phyloP scores from a whole-genome alignment of 2,329 filamentous ascomycete species.

The Dendrostoma leiphaemia region DNA sequence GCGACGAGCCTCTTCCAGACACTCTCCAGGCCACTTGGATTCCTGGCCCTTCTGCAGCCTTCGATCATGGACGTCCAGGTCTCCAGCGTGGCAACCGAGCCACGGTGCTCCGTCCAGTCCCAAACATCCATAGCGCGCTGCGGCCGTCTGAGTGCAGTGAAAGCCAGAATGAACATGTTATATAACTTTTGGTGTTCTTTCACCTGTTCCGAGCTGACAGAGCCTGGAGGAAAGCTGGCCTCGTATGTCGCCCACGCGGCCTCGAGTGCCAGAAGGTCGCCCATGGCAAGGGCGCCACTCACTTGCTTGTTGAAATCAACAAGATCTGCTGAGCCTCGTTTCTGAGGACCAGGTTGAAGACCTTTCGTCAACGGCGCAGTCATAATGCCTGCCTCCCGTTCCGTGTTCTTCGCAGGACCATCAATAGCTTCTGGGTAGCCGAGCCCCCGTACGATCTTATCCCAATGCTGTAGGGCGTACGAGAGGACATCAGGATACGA shows the following conservation, averaged over 20 bases:
- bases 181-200: slow-evolving; percentile 24
- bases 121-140: slow-evolving; percentile 32
- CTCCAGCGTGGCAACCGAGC: slow-evolving; percentile 56
- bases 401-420: background rate
- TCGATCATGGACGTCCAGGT: slow-evolving; percentile 74
- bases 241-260: slow-evolving; percentile 29
- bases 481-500: slow-evolving; percentile 19
- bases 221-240: slow-evolving; percentile 20
- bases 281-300: slow-evolving; percentile 25
- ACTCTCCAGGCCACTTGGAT: slow-evolving; percentile 57
- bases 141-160: slow-evolving; percentile 28
- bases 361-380: background rate
- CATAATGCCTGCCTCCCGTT: too few relatives aligned
- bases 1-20: slow-evolving; percentile 65
- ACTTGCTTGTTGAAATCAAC: slow-evolving; percentile 24
- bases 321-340: background rate
- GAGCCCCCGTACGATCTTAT: slow-evolving; percentile 13
- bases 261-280: slow-evolving; percentile 24
- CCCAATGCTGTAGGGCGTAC: slow-evolving; percentile 22
- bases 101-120: slow-evolving; percentile 43
- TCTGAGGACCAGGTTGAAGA: background rate
- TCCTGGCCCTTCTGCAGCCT: slow-evolving; percentile 62
- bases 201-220: slow-evolving; percentile 20
- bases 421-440: background rate
- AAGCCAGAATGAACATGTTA: slow-evolving; percentile 35